Evolutionary conservation across 805 yeast genomes (phyloP).

Genomic region (Wickerhamomyces rabaulensis): DNA sequence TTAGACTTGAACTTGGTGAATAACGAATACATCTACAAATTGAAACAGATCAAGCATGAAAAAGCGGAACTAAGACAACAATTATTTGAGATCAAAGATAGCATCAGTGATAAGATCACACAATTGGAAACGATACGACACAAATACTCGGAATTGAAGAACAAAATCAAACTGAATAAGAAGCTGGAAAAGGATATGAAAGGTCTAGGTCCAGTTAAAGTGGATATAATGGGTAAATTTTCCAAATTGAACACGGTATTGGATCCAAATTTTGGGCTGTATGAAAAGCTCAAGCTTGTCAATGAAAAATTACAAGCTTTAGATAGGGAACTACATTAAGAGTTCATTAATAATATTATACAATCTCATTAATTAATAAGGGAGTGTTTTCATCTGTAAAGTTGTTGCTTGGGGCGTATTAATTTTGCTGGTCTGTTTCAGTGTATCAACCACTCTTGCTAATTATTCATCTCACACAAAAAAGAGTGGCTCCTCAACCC

Average conservation of each 20-base stretch:
- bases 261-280: slow-evolving; percentile 21
- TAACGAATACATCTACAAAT: slow-evolving; percentile 26
- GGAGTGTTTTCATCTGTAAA: not conserved
- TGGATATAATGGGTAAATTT: slow-evolving; percentile 19
- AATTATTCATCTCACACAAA: not conserved
- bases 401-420: too few relatives aligned
- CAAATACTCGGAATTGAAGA: slow-evolving; percentile 21
- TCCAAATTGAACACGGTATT: slow-evolving; percentile 24
- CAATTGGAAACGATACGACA: slow-evolving; percentile 21
- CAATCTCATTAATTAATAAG: not conserved
- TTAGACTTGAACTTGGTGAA: slow-evolving; percentile 33
- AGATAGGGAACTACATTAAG: slow-evolving; percentile 3
- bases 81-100: slow-evolving; percentile 25
- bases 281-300: slow-evolving; percentile 10
- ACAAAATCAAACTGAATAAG: slow-evolving; percentile 14
- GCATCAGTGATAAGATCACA: slow-evolving; percentile 20
- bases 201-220: not conserved
- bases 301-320: slow-evolving; percentile 10
- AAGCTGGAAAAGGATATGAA: slow-evolving; percentile 10
- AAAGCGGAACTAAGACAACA: slow-evolving; percentile 26
- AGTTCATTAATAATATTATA: not conserved
- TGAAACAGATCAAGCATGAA: slow-evolving; percentile 23
- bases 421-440: too few relatives aligned
- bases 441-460: too few relatives aligned
- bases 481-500: not conserved